Percentiles rank a stretch among this genome's conserved stretches.
phyloP scores from a whole-genome alignment of 1,284 basidiomycete genomes.

The Ganoderma lucidum region DNA sequence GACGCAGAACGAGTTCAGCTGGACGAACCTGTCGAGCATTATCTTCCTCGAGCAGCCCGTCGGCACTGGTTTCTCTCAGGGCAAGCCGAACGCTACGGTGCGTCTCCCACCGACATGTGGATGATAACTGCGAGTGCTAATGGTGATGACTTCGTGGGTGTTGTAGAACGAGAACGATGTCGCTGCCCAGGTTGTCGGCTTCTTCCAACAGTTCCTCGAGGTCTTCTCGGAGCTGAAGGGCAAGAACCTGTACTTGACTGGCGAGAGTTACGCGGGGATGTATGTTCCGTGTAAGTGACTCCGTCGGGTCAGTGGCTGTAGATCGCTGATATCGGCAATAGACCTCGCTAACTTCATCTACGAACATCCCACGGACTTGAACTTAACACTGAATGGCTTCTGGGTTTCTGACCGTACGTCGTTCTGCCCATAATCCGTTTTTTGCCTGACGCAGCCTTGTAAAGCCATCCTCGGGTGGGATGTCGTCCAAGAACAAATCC shows the following conservation, averaged over 20 bases:
- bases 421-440: not conserved
- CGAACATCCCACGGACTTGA: slow-evolving; percentile 58
- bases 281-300: slow-evolving; percentile 62
- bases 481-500: slow-evolving; percentile 70
- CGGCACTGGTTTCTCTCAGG: slow-evolving; percentile 83
- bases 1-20: slow-evolving; percentile 75
- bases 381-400: slow-evolving; percentile 69
- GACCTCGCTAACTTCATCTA: slow-evolving; percentile 81
- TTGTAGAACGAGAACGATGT: slow-evolving; percentile 71
- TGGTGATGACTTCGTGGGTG: slow-evolving; percentile 3
- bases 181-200: slow-evolving; percentile 68
- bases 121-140: not conserved
- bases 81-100: slow-evolving; percentile 69
- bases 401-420: slow-evolving; percentile 76
- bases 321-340: slow-evolving; percentile 36
- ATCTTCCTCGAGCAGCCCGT: slow-evolving; percentile 88
- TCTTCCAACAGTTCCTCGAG: slow-evolving; percentile 77
- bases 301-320: not conserved
- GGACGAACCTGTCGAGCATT: slow-evolving; percentile 85
- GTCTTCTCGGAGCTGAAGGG: slow-evolving; percentile 76
- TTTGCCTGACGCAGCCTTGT: slow-evolving; percentile 47
- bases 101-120: slow-evolving; percentile 31
- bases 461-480: slow-evolving; percentile 55
- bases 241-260: slow-evolving; percentile 72
- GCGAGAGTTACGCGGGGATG: slow-evolving; percentile 74